A percentile compares a stretch with the other conserved stretches of the same genome.
Evolutionary conservation across 169 alveolate genomes (phyloP).

Genomic region (Besnoitia besnoiti): DNA sequence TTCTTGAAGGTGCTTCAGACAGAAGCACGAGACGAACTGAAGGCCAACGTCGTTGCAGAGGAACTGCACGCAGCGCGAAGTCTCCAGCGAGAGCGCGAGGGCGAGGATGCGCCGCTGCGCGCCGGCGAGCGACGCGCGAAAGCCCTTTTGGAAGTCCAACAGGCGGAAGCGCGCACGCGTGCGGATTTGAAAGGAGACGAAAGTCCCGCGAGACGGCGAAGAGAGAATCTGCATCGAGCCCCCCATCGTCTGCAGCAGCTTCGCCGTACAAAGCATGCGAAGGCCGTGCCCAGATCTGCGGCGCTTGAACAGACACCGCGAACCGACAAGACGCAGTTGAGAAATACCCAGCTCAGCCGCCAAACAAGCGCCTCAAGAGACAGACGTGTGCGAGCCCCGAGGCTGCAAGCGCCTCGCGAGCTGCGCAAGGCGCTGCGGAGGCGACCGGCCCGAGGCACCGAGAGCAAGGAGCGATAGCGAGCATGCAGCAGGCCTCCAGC

Average conservation of each 20-base stretch:
- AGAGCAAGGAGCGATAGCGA: too few relatives aligned
- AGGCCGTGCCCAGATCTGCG: constrained; percentile 51
- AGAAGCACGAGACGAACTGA: constrained; percentile 47
- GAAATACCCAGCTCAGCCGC: too few relatives aligned
- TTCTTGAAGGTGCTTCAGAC: constrained; percentile 42
- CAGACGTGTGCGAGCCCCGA: too few relatives aligned
- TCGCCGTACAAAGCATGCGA: constrained; percentile 32
- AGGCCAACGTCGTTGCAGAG: constrained; percentile 60
- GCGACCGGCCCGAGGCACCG: too few relatives aligned
- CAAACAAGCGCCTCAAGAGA: too few relatives aligned
- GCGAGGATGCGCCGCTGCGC: constrained; percentile 18
- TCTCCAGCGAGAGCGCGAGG: constrained; percentile 44
- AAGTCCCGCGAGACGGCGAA: constrained; percentile 61
- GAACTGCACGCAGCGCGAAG: constrained; percentile 38
- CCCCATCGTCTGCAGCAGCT: constrained; percentile 41
- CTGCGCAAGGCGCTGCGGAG: too few relatives aligned
- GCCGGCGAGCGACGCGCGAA: neutral
- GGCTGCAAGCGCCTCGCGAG: too few relatives aligned
- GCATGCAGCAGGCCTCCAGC: too few relatives aligned
- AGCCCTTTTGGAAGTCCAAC: constrained; percentile 27
- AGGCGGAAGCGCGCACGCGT: constrained; percentile 54
- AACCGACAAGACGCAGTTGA: too few relatives aligned
- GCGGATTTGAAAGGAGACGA: constrained; percentile 46
- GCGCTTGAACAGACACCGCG: neutral
- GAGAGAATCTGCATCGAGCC: constrained; percentile 54